A percentile compares a stretch with the other conserved stretches of the same genome.
These are phyloP conservation scores for Tremella fuciformis DNA, from an alignment of 768 basidiomycete genomes.

Conservation along the genomic window DNA sequence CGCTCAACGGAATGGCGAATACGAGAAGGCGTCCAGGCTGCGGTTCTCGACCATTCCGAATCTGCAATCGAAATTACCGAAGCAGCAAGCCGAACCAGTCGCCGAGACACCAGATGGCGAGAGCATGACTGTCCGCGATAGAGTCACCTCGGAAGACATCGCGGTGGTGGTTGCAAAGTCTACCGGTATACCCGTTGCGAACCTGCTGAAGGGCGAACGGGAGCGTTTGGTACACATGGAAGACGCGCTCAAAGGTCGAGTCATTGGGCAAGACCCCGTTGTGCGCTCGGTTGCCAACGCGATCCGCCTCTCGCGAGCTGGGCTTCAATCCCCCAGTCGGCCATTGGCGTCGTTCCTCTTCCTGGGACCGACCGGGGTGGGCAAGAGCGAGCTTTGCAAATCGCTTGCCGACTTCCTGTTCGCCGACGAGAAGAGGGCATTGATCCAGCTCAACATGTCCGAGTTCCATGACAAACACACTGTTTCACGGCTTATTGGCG, in stretches of 20 bases:
- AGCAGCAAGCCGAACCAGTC: conserved; percentile 53
- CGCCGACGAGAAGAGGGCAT: conserved; percentile 77
- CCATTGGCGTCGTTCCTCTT: conserved; percentile 93
- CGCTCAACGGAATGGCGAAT: conserved; percentile 83
- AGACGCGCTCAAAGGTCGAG: conserved; percentile 65
- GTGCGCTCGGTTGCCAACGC: conserved; percentile 81
- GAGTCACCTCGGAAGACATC: conserved; percentile 85
- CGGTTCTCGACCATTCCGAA: conserved; percentile 82
- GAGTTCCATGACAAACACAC: conserved; percentile 93
- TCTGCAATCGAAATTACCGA: conserved; percentile 67
- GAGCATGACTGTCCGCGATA: conserved; percentile 70
- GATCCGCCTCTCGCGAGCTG: conserved; percentile 86
- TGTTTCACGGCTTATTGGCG: conserved; percentile 83
- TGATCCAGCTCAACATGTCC: conserved; percentile 94
- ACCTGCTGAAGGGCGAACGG: conserved; percentile 79
- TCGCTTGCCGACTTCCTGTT: conserved; percentile 83
- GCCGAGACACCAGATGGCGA: conserved; percentile 59
- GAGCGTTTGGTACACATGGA: conserved; percentile 95
- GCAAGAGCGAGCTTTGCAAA: conserved; percentile 85
- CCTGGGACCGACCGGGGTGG: conserved; percentile 51
- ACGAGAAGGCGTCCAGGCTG: conserved; percentile 75
- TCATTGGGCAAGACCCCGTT: conserved; percentile 91
- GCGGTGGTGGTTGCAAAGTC: conserved; percentile 81
- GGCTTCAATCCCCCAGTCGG: conserved; percentile 78
- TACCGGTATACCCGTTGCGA: conserved; percentile 88